Evolutionary conservation across 1,284 basidiomycete genomes (phyloP), one percentile per base, ranked within the genome.

Genomic region (Pyrrhoderma lamaoense): DNA sequence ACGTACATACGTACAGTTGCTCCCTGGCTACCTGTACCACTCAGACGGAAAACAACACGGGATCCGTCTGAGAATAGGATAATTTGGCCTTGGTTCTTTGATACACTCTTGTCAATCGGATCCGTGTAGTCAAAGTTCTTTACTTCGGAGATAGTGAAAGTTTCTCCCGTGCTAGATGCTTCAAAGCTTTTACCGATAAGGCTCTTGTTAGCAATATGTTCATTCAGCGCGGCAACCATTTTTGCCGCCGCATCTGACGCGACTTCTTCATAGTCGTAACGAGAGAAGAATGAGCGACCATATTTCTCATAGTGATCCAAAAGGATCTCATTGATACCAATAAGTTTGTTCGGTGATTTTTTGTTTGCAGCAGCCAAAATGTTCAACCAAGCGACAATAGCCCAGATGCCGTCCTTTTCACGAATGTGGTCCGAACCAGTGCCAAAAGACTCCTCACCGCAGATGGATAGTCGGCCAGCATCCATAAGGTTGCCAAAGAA

Each of bases 401-500:
- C 95, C 95, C 95, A 99, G 40, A 99, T 74, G 61, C 95, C 95
- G 64, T 99, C 95, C 79, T 99, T 99, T 75, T 99, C 95, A 58
- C 95, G 89, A 61, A 99, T 96, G 71, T 99, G 95, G 71, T 99
- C 95, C 14, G 95, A 98, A 16, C 95, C 95, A n/a, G 95, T 99
- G 55, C 95, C 95, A 68, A 99, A 99, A 8, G 90, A 94, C 72
- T 99, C 95, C 67, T 99, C 95, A 59, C 95, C 95, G 63, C 95
- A 99, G 66, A 99, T 98, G 47, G 93, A 97, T 38, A 99, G 79
- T 42, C 91, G 80, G 0, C 93, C 94, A 42, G 96, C 95, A 67
- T 99, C 95, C 95, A 99, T 99, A 58, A 99, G 76, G 74, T 99
- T 99, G 49, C 95, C 96, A 65, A 99, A 99, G 82, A 99, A 99